Evolutionary conservation across 345 rosid species (phyloP), one percentile per base, ranked within the genome.

Genomic region (Durio zibethinus): DNA sequence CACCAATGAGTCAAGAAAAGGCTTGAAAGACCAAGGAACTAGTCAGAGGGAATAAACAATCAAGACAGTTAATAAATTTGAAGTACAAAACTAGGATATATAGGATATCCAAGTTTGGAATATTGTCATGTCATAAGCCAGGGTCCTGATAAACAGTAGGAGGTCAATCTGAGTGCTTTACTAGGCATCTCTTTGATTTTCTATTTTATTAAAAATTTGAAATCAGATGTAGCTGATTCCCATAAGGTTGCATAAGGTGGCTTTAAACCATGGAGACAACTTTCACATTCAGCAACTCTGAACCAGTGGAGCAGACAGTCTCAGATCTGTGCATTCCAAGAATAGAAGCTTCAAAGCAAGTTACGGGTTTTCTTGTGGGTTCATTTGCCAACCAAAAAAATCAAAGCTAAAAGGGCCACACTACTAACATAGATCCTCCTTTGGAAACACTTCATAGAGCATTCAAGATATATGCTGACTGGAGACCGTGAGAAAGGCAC

Each of bases 271-370:
- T 7, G 21, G 35, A 68, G 73, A 14, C 14, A 43, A 27, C 38
- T 69, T 69, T 45, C 23, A 45, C 27, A 7, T 15, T 27, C 18
- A 47, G 56, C 54, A 25, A 45, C 73, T 43, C 73, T 68, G 31
- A 23, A 68, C 5, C 35, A 43, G n/a, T 35, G 50, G 47, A 20
- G 71, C 16, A 65, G 50, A 66, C 31, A 66, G 50, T n/a, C 27
- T 29, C 29, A 20, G 71, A 38, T 23, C 14, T 38, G 7, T n/a
- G 25, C 16, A 64, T 64, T 36, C 2, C 14, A 64, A n/a, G 70
- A 29, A 64, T 9, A 64, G 27, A 65, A 9, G 70, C 48, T 23
- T 67, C 72, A 67, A 67, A 23, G 72, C 52, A 23, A 42, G 72
- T 12, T 43, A 45, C 5, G 73, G 33, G 14, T 42, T 43, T 67